phyloP scores from a whole-genome alignment of 2,329 filamentous ascomycete species.

The Metarhizium guizhouense region DNA sequence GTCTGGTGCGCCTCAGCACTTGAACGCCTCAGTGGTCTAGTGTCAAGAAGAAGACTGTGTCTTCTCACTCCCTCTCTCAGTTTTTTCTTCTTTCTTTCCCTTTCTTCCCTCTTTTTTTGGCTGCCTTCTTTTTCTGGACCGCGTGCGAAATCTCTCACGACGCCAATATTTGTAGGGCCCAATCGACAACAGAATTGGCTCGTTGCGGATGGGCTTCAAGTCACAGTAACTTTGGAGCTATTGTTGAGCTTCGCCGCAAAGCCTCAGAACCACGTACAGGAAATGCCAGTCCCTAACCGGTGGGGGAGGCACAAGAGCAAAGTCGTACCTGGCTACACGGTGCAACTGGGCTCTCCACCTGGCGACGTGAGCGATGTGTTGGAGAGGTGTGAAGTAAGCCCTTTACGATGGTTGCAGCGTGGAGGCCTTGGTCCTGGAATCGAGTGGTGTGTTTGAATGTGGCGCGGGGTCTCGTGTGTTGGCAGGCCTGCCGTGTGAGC shows the following conservation, averaged over 20 bases:
- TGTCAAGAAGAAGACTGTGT: no score
- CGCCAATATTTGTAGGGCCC: neutral
- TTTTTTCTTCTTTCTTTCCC: neutral
- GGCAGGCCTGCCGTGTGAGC: neutral
- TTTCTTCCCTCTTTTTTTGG: neutral
- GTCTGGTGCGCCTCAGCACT: neutral
- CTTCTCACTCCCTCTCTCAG: neutral
- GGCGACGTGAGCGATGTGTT: neutral
- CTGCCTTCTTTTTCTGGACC: neutral
- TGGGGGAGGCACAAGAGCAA: slow-evolving; percentile 5
- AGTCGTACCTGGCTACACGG: slow-evolving; percentile 9
- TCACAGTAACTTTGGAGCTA: neutral
- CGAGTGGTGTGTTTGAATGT: neutral
- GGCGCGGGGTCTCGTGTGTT: neutral
- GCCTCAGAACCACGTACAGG: neutral
- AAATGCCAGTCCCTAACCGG: neutral
- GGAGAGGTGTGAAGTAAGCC: no score
- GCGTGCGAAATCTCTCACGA: neutral
- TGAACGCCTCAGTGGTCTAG: no score
- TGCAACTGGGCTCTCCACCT: slow-evolving; percentile 4
- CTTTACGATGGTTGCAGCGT: neutral
- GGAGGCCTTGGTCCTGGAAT: slow-evolving; percentile 1
- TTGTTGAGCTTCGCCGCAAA: slow-evolving; percentile 2
- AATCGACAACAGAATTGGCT: neutral
- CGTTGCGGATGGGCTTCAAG: neutral